Evolutionary conservation across 2,329 filamentous ascomycete genomes (phyloP).

Genomic region (Pestalotiopsis sp.): DNA sequence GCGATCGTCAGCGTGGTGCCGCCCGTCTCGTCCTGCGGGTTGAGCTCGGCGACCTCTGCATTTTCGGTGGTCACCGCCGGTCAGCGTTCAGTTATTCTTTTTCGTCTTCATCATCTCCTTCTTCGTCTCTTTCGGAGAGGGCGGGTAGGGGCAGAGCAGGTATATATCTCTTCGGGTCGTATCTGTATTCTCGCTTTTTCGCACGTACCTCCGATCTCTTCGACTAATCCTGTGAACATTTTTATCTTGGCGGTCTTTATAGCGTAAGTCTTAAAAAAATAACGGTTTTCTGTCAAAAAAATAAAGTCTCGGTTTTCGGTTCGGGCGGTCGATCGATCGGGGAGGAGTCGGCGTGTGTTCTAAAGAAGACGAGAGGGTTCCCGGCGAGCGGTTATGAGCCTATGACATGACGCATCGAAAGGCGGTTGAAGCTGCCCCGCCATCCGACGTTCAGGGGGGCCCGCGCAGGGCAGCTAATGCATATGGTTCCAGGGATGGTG

Average conservation of each 20-base stretch:
- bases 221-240: conserved; percentile 97
- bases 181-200: neutral
- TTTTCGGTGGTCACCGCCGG: too few species aligned
- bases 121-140: neutral
- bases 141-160: neutral
- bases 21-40: conserved; percentile 78
- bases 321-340: too few species aligned
- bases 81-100: conserved; percentile 10
- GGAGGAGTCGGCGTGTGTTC: too few species aligned
- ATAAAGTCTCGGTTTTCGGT: too few species aligned
- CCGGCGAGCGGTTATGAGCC: neutral
- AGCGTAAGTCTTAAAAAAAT: too few species aligned
- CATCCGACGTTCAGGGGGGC: neutral
- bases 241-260: neutral
- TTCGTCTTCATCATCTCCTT: neutral
- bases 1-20: conserved; percentile 90
- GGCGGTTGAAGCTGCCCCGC: neutral
- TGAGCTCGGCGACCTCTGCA: conserved; percentile 85
- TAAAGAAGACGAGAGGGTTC: too few species aligned
- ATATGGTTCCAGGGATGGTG: neutral
- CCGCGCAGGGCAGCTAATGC: neutral
- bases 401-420: neutral
- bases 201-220: conserved; percentile 84
- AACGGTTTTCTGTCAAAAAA: too few species aligned
- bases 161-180: neutral